Evolutionary conservation across 2,329 filamentous ascomycete genomes (phyloP).

Genomic region (Claviceps pazoutovae): DNA sequence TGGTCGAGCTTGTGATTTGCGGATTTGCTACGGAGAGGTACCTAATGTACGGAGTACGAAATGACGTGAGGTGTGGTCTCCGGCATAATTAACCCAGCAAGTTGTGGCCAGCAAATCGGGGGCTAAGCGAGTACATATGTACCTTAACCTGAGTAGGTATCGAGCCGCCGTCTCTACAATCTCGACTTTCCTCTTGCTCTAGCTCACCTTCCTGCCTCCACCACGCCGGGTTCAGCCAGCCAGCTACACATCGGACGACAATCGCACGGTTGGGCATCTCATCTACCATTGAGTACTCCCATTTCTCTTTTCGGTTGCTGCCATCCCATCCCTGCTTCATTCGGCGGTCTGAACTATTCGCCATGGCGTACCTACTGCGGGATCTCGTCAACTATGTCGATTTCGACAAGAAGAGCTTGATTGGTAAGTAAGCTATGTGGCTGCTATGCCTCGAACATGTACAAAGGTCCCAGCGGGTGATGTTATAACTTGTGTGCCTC

Average conservation of each 20-base stretch:
- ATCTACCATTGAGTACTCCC: background rate
- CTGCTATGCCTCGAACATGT: background rate
- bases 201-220: no score
- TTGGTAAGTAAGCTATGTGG: slow-evolving; percentile 35
- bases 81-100: no score
- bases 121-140: no score
- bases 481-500: background rate
- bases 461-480: background rate
- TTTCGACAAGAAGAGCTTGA: slow-evolving; percentile 51
- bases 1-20: no score
- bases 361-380: slow-evolving; percentile 26
- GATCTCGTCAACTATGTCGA: slow-evolving; percentile 51
- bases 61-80: no score
- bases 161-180: no score
- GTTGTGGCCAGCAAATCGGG: no score
- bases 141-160: no score
- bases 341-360: slow-evolving; percentile 2
- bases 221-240: background rate
- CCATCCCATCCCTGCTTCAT: background rate
- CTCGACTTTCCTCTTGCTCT: no score
- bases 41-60: no score
- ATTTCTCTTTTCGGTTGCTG: background rate
- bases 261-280: background rate
- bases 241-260: background rate
- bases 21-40: no score